phyloP scores from a whole-genome alignment of 2,329 filamentous ascomycete species.

The Fusarium fracticaudum region DNA sequence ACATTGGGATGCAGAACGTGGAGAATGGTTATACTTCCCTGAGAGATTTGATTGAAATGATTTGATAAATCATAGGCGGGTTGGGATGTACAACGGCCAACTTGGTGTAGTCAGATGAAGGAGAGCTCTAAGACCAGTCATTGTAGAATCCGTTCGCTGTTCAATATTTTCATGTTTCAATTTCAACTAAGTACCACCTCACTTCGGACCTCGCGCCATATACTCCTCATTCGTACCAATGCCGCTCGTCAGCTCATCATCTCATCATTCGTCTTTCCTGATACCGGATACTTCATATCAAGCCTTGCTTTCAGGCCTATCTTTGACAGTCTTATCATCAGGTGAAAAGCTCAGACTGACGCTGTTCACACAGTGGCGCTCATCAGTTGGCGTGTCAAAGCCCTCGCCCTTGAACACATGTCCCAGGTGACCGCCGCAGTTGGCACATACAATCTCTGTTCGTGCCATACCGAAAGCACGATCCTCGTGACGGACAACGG shows the following conservation, averaged over 20 bases:
- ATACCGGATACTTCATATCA: constrained; percentile 12
- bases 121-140: background rate
- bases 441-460: constrained; percentile 93
- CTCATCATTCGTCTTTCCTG: background rate
- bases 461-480: constrained; percentile 80
- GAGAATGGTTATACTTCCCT: constrained; percentile 37
- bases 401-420: constrained; percentile 95
- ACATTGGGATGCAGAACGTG: constrained; percentile 38
- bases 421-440: constrained; percentile 94
- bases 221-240: background rate
- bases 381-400: constrained; percentile 86
- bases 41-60: constrained; percentile 37
- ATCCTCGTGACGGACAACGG: constrained; percentile 85
- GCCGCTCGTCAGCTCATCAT: background rate
- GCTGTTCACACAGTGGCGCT: constrained; percentile 97
- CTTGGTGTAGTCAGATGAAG: background rate
- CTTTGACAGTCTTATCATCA: constrained; percentile 63
- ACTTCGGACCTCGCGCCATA: background rate
- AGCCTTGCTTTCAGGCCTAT: constrained; percentile 49
- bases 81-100: background rate
- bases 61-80: background rate
- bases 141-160: background rate
- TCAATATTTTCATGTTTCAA: background rate
- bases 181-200: background rate
- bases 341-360: constrained; percentile 84